These are phyloP conservation scores for Pachyrhizus erosus DNA, from an alignment of 306 rosid genomes.

Conservation along the genomic window DNA sequence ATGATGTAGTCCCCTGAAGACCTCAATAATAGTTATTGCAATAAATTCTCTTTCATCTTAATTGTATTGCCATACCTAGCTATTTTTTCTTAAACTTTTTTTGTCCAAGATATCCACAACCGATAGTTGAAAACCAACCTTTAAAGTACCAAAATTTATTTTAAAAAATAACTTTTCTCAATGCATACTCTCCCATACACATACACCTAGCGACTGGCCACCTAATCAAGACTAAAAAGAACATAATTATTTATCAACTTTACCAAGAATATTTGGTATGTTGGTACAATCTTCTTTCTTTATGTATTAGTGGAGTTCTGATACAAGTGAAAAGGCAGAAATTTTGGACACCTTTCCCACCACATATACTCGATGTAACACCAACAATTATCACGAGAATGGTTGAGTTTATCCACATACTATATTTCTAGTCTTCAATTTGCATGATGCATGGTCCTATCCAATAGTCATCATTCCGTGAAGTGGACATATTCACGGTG, in stretches of 20 bases:
- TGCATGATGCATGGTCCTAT: neutral
- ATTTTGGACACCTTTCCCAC: slow-evolving; percentile 33
- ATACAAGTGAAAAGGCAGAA: slow-evolving; percentile 14
- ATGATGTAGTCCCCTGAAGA: neutral
- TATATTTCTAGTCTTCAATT: neutral
- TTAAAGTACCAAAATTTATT: too few species aligned
- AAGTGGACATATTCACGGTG: slow-evolving; percentile 18
- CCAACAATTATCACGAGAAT: neutral
- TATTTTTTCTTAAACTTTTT: too few species aligned
- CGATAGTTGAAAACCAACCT: too few species aligned
- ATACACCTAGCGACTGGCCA: too few species aligned
- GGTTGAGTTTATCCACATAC: slow-evolving; percentile 10
- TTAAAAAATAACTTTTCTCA: too few species aligned
- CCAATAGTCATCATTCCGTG: neutral
- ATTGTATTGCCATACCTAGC: neutral
- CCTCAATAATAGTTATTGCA: neutral
- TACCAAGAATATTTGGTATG: too few species aligned
- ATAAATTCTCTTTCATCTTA: neutral
- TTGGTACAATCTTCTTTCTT: slow-evolving; percentile 23
- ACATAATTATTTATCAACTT: too few species aligned
- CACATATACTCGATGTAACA: neutral
- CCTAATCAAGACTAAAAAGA: too few species aligned
- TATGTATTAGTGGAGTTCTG: slow-evolving; percentile 36
- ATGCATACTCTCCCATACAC: too few species aligned
- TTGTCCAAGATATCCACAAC: too few species aligned